Percentiles rank a stretch among this genome's conserved stretches.
These are phyloP conservation scores for Candida tallmaniae DNA, from an alignment of 805 yeast species.

Conservation along the genomic window DNA sequence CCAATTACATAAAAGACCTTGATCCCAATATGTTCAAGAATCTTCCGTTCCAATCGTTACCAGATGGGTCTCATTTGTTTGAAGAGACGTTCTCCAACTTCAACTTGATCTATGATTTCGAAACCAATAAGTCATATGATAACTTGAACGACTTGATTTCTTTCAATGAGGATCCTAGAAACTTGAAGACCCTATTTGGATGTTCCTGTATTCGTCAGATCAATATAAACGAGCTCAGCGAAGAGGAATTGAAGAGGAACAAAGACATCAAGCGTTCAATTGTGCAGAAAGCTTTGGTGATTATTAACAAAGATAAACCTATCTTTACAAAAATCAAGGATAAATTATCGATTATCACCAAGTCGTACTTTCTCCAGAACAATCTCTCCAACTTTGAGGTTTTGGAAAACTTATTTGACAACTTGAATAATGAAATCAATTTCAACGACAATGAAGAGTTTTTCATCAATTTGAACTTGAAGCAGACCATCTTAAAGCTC, in stretches of 20 bases:
- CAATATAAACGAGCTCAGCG: slow-evolving; percentile 51
- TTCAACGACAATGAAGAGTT: slow-evolving; percentile 33
- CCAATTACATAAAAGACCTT: slow-evolving; percentile 40
- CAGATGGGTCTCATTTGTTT: slow-evolving; percentile 92
- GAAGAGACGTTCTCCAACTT: slow-evolving; percentile 93
- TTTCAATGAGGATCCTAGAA: slow-evolving; percentile 36
- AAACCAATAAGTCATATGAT: slow-evolving; percentile 42
- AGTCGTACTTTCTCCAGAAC: slow-evolving; percentile 77
- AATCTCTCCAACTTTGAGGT: slow-evolving; percentile 69
- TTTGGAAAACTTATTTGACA: slow-evolving; percentile 66
- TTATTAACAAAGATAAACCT: slow-evolving; percentile 74
- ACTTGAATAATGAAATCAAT: slow-evolving; percentile 41
- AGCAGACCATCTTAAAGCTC: slow-evolving; percentile 57
- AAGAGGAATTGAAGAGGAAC: slow-evolving; percentile 40
- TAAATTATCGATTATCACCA: slow-evolving; percentile 83
- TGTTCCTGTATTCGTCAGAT: slow-evolving; percentile 91
- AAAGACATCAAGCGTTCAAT: slow-evolving; percentile 77
- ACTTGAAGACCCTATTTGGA: slow-evolving; percentile 75
- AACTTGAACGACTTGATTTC: slow-evolving; percentile 30
- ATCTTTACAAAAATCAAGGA: slow-evolving; percentile 85
- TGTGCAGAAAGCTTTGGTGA: slow-evolving; percentile 87
- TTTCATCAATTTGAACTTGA: slow-evolving; percentile 65
- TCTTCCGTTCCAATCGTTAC: slow-evolving; percentile 89
- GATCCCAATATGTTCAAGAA: slow-evolving; percentile 63
- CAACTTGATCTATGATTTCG: slow-evolving; percentile 70